Evolutionary conservation across 495 filamentous ascomycete species (phyloP), one percentile per base, ranked within the genome.

Genomic region (Aspergillus cavernicola): DNA sequence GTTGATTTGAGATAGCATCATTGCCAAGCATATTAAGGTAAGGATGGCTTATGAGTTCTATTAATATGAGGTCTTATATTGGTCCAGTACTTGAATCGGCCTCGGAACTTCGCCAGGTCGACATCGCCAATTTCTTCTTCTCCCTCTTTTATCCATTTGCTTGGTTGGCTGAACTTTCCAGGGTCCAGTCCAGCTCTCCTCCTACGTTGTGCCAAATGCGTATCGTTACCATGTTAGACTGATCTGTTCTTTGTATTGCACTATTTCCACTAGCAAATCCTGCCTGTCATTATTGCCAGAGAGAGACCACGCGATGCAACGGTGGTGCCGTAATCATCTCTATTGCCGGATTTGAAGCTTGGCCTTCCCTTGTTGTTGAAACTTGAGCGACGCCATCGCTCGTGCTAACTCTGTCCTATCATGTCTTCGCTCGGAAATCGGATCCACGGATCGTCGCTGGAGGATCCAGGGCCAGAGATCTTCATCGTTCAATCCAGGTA

Each of bases 381-480:
- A 9, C n/a, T n/a, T n/a, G n/a, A n/a, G n/a, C n/a, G n/a, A n/a
- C n/a, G n/a, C n/a, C n/a, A n/a, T n/a, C n/a, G 15, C 24, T 48
- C 24, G 35, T 47, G 37, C 43, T 48, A 26, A 31, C n/a, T 22
- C n/a, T 40, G 37, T 12, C 39, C 32, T 35, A 49, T 50, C 45
- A 40, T 19, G 46, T 32, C 19, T 45, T 48, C 16, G 32, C 28
- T 41, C 15, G 26, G 44, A 22, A 24, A 39, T 39, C 50, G 35
- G 53, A 55, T 54, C 56, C 56, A 59, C 51, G 52, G 56, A 59
- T 59, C 51, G 48, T 31, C 53, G 26, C 29, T 29, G 16, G 28
- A 32, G 9, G 24, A 28, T 28, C 24, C 24, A 28, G 9, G 24
- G 24, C 24, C 24, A 28, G 9, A 9, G 24, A 28, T 28, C 24